Conservation (phyloP, 2,329 filamentous ascomycete genomes). For the Tolypocladium pustulatum region DNA sequence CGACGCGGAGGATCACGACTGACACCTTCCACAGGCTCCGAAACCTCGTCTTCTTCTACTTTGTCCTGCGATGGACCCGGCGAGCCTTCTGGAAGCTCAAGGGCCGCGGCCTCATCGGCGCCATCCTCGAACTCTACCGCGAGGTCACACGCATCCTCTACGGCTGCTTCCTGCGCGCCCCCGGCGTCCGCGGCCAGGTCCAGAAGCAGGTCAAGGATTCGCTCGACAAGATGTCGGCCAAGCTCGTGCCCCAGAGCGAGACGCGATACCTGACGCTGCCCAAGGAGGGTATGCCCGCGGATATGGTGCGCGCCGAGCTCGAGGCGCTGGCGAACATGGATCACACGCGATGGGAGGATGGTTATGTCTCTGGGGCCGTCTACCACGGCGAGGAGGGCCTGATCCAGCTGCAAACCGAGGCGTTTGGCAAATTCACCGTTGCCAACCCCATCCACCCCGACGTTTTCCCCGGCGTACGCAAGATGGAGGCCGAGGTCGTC, state of each 20-base stretch:
- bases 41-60: conserved; percentile 82
- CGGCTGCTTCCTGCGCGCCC: conserved; percentile 74
- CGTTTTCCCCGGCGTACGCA: conserved; percentile 92
- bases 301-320: conserved; percentile 71
- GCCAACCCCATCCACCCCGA: conserved; percentile 96
- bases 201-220: conserved; percentile 75
- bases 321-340: conserved; percentile 73
- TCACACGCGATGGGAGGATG: conserved; percentile 95
- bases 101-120: conserved; percentile 78
- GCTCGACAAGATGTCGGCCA: conserved; percentile 69
- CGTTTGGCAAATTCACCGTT: conserved; percentile 89
- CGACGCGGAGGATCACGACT: neutral
- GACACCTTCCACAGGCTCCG: conserved; percentile 42
- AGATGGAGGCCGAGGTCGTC: conserved; percentile 98
- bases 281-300: conserved; percentile 70
- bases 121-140: conserved; percentile 62
- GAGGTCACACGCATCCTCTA: conserved; percentile 65
- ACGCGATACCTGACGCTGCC: conserved; percentile 69
- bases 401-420: conserved; percentile 77
- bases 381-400: conserved; percentile 87
- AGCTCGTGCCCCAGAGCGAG: conserved; percentile 66
- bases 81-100: conserved; percentile 75
- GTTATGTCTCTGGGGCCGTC: conserved; percentile 85
- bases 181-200: conserved; percentile 78
- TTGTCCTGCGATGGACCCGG: conserved; percentile 73